phyloP scores from a whole-genome alignment of 176 grass and related monocot genomes.

The Lolium multiflorum region DNA sequence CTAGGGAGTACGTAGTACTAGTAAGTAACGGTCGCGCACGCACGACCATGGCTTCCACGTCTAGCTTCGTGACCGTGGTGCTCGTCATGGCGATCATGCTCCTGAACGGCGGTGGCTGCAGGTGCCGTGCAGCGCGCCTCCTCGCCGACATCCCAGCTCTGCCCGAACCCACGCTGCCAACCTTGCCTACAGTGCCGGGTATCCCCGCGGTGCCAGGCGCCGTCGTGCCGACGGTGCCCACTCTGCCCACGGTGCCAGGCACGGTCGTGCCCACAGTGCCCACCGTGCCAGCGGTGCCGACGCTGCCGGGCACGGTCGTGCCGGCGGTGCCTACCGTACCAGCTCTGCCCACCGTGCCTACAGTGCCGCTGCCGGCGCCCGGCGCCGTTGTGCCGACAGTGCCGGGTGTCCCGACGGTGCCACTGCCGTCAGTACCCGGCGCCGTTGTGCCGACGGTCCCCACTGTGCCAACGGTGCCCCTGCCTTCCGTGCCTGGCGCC shows the following conservation, averaged over 20 bases:
- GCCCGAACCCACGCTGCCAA: conserved; percentile 5
- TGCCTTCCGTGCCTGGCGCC: not conserved
- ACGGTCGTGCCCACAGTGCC: not conserved
- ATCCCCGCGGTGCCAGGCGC: not conserved
- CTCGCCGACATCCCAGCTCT: conserved; percentile 33
- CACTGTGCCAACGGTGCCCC: not conserved
- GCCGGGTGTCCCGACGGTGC: not conserved
- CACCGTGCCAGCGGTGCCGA: not conserved
- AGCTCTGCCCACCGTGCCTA: not conserved
- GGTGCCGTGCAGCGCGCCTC: conserved; percentile 43
- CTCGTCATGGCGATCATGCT: conserved; percentile 29
- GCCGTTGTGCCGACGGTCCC: not conserved
- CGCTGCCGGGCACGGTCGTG: not conserved
- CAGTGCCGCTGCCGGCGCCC: not conserved
- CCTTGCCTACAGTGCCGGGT: not conserved
- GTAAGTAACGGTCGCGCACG: not conserved
- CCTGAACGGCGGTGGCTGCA: not conserved
- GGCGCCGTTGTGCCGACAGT: not conserved
- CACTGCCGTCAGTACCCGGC: not conserved
- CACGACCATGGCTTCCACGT: conserved; percentile 37
- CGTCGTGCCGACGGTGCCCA: not conserved
- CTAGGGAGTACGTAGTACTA: too few relatives aligned
- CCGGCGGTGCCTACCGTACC: not conserved
- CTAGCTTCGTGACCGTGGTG: conserved; percentile 15
- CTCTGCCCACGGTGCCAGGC: not conserved